Conservation (phyloP, 192 early-diverging fungal species). For the Allomyces javanicus region DNA sequence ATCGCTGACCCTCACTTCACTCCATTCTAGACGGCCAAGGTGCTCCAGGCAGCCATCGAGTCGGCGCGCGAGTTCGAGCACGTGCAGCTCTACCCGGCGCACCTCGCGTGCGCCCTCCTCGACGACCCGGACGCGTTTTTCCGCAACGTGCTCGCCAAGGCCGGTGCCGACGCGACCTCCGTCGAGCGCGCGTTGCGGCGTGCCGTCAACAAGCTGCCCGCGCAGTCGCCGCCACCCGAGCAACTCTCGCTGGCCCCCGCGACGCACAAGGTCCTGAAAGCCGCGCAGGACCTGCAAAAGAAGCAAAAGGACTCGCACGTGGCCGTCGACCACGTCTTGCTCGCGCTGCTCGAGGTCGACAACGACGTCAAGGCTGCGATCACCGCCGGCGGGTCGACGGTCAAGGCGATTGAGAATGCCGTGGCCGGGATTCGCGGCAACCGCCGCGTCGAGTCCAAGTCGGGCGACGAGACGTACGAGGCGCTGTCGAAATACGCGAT, state of each 20-base stretch:
- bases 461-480: constrained; percentile 73
- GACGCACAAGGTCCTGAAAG: constrained; percentile 37
- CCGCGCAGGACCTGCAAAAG: constrained; percentile 65
- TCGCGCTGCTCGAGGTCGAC: constrained; percentile 50
- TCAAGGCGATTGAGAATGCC: constrained; percentile 50
- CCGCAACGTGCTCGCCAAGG: constrained; percentile 55
- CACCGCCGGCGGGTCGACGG: constrained; percentile 41
- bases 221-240: constrained; percentile 68
- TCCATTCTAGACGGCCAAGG: constrained; percentile 33
- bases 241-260: constrained; percentile 43
- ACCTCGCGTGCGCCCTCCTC: constrained; percentile 60
- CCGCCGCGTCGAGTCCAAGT: constrained; percentile 62
- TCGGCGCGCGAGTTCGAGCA: constrained; percentile 57
- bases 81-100: constrained; percentile 55
- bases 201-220: constrained; percentile 51
- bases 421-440: constrained; percentile 59
- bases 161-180: constrained; percentile 54
- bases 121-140: constrained; percentile 65
- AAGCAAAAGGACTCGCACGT: constrained; percentile 76
- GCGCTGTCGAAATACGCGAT: constrained; percentile 86
- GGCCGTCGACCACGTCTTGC: constrained; percentile 72
- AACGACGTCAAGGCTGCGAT: constrained; percentile 38
- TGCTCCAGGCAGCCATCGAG: constrained; percentile 35
- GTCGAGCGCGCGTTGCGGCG: constrained; percentile 67
- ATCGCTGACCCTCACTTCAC: too few species aligned